Evolutionary conservation across 768 basidiomycete species (phyloP), one percentile per base, ranked within the genome.

Genomic region (Rhizopogon rudus): DNA sequence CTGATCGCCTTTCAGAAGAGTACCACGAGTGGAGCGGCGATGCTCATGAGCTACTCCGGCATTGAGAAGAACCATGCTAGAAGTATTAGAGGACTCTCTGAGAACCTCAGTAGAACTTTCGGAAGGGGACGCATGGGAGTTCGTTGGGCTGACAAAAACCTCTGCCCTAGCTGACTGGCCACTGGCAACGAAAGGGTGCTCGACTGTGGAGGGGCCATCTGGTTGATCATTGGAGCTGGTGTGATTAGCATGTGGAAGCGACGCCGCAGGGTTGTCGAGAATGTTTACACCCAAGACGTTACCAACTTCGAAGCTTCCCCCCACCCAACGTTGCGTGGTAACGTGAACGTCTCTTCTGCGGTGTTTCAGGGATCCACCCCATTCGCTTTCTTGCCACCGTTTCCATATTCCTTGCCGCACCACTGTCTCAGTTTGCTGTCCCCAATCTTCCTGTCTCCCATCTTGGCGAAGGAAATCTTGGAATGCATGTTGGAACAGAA

Each of bases 291-390:
- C 91, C 39, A 91, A 73, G 57, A 93, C 77, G n/a, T 77, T 77
- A 3, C 91, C 91, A 39, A 93, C 75, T 62, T 90, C 87, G 58
- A 93, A 93, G 56, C 83, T 88, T 22, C 76, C 76, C 28, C 91
- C 88, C 29, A 88, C 77, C 87, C 88, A 91, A 20, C 70, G 74
- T 13, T 65, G 69, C 14, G 60, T 53, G 37, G 60, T 64, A 58
- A 20, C 61, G 58, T 25, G 67, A 58, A 49, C 70, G 73, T 25
- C 65, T 61, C 50, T 67, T 66, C 17, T 71, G 71, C 52, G 75
- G 25, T 43, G 28, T 33, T 63, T 68, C 67, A 78, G 72, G 42
- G 77, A 64, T 52, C 68, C 60, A 1, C 79, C 81, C 86, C 88
- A 91, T 52, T 86, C 84, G 51, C 80, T 88, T 40, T 82, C 76